Evolutionary conservation across 1,139 yeast genomes (phyloP).

Genomic region (Nakaseomyces bracarensis): DNA sequence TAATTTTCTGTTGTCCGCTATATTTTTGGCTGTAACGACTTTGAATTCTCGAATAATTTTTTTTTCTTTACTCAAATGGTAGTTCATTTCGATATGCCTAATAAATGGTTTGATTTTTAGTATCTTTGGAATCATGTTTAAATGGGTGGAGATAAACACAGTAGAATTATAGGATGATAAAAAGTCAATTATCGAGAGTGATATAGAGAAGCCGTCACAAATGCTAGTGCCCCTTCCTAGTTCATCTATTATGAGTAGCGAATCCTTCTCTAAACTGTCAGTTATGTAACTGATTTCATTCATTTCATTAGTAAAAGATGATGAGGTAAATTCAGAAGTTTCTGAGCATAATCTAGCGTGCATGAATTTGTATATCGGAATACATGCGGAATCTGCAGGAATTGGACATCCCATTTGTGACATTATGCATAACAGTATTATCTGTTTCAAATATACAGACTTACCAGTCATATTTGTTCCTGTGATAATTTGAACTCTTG

Average conservation of each 20-base stretch:
- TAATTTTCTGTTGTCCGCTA: background rate
- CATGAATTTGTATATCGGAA: constrained; percentile 34
- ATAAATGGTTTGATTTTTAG: constrained; percentile 31
- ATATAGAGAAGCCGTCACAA: constrained; percentile 37
- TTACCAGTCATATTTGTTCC: constrained; percentile 46
- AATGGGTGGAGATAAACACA: constrained; percentile 37
- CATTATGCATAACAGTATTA: constrained; percentile 36
- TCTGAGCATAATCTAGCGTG: constrained; percentile 37
- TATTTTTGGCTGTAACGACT: background rate
- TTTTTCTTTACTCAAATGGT: constrained; percentile 13
- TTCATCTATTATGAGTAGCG: constrained; percentile 40
- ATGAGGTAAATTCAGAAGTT: constrained; percentile 31
- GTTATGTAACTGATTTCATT: constrained; percentile 39
- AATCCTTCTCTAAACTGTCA: constrained; percentile 29
- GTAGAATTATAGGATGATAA: constrained; percentile 27
- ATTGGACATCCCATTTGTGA: constrained; percentile 41
- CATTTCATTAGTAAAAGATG: constrained; percentile 41
- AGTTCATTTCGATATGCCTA: constrained; percentile 30
- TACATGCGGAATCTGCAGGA: constrained; percentile 37
- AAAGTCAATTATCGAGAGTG: constrained; percentile 35
- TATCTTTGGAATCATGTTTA: constrained; percentile 33
- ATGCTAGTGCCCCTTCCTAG: constrained; percentile 40
- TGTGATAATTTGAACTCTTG: constrained; percentile 39
- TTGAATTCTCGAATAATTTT: background rate
- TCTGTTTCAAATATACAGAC: constrained; percentile 39